Conservation (phyloP, 352 stramenopile genomes). For the Phytopythium aichiense region DNA sequence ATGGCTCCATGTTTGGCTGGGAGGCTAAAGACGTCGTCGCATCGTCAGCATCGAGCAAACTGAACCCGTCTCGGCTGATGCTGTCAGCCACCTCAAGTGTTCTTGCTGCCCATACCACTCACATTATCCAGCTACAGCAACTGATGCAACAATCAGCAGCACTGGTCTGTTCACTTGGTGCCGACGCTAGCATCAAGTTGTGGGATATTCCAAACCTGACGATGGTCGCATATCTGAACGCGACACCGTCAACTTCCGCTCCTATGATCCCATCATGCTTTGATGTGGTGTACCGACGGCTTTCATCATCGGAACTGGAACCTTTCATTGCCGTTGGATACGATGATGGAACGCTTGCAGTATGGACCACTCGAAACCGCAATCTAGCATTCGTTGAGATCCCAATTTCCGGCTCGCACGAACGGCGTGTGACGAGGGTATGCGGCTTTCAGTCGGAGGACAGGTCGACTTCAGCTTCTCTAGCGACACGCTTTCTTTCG, state of each 20-base stretch:
- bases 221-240: constrained; percentile 39
- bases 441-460: background rate
- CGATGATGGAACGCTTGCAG: constrained; percentile 45
- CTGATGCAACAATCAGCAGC: constrained; percentile 4
- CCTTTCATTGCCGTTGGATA: constrained; percentile 35
- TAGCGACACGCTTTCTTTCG: constrained; percentile 26
- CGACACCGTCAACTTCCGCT: constrained; percentile 18
- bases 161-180: constrained; percentile 36
- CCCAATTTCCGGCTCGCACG: constrained; percentile 27
- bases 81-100: constrained; percentile 19
- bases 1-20: constrained; percentile 37
- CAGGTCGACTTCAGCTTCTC: background rate
- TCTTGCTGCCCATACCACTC: constrained; percentile 34
- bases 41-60: background rate
- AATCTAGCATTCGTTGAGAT: constrained; percentile 23
- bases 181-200: constrained; percentile 57
- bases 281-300: constrained; percentile 12
- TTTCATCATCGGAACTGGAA: background rate
- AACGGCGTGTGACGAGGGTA: constrained; percentile 38
- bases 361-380: constrained; percentile 26
- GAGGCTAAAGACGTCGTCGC: constrained; percentile 10
- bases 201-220: constrained; percentile 38
- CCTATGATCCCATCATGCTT: constrained; percentile 34
- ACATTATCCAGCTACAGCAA: constrained; percentile 36
- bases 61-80: constrained; percentile 11